A percentile compares a stretch with the other conserved stretches of the same genome.
phyloP scores from a whole-genome alignment of 768 basidiomycete genomes.

The Megacollybia marginata region DNA sequence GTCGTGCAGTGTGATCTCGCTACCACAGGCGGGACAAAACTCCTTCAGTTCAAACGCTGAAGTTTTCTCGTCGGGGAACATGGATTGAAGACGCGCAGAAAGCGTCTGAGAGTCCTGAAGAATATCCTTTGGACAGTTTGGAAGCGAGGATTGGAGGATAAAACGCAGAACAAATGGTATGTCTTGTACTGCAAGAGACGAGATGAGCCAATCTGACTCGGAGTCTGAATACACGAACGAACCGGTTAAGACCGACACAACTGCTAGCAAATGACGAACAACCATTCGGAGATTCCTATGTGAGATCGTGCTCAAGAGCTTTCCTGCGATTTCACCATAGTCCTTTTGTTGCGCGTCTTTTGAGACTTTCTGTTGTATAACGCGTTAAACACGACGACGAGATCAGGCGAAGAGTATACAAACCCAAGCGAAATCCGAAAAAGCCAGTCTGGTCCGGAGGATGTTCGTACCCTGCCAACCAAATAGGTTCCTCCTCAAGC shows the following conservation, averaged over 20 bases:
- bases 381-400: not conserved
- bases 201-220: not conserved
- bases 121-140: slow-evolving; percentile 36
- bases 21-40: slow-evolving; percentile 67
- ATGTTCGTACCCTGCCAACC: slow-evolving; percentile 49
- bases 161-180: slow-evolving; percentile 57
- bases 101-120: slow-evolving; percentile 26
- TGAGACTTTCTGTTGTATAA: slow-evolving; percentile 40
- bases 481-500: slow-evolving; percentile 51
- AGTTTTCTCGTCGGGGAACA: slow-evolving; percentile 22
- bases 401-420: slow-evolving; percentile 1
- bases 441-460: slow-evolving; percentile 47
- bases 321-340: slow-evolving; percentile 47
- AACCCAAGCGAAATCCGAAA: slow-evolving; percentile 47
- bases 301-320: slow-evolving; percentile 43
- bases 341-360: slow-evolving; percentile 28
- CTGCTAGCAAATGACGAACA: slow-evolving; percentile 48
- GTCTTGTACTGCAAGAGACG: slow-evolving; percentile 38
- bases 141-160: slow-evolving; percentile 53
- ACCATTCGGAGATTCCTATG: slow-evolving; percentile 47
- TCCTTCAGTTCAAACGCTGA: slow-evolving; percentile 34
- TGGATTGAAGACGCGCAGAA: slow-evolving; percentile 14
- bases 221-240: not conserved
- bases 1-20: slow-evolving; percentile 51
- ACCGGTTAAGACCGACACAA: slow-evolving; percentile 33